Base-by-base conservation (phyloP, 1,139 yeast species). In the Lodderomyces orthopsilosis region DNA sequence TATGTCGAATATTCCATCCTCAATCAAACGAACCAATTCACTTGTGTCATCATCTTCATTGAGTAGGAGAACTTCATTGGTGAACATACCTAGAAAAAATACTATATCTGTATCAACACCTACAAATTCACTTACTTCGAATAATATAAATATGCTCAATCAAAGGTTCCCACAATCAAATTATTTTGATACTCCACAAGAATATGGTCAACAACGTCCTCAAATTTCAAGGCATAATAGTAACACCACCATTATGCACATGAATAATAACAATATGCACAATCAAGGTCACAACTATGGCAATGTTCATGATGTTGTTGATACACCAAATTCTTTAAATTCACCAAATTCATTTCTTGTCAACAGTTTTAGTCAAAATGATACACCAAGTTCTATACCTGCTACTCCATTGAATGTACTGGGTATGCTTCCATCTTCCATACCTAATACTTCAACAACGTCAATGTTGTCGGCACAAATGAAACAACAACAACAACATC, bases 141-240 rank as follows among this genome's bases (percentile, higher is more conserved):
- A 61, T 35, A 66, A 65, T 46, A 56, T 63, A 34, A 61, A 54
- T 40, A 47, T 63, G 6, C 54, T 63, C 38, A 65, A 63, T 48
- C 67, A 56, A 44, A 50, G 65, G 24, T 58, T 56, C 37, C 48
- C 55, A 15, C 56, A 52, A 40, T 52, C 55, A 8, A 44, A 41
- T 15, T 68, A 59, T 49, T 68, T 68, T 48, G 74, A 68, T 41
- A 53, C 44, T 32, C 51, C 55, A 43, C 41, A 41, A 17, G 24
- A 17, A 24, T 13, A 3, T 30, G 35, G 32, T 13, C 34, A 33
- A 18, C 42, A 35, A 14, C 52, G 41, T 23, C 46, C 41, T 8
- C 22, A 35, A 6, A 24, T 49, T 12, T 48, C 53, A 12, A 42
- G 54, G 35, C 50, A 48, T 27, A 50, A 46, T 32, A 43, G 54